Evolutionary conservation across 495 filamentous ascomycete genomes (phyloP).

Genomic region (Hyaloscypha bicolor): DNA sequence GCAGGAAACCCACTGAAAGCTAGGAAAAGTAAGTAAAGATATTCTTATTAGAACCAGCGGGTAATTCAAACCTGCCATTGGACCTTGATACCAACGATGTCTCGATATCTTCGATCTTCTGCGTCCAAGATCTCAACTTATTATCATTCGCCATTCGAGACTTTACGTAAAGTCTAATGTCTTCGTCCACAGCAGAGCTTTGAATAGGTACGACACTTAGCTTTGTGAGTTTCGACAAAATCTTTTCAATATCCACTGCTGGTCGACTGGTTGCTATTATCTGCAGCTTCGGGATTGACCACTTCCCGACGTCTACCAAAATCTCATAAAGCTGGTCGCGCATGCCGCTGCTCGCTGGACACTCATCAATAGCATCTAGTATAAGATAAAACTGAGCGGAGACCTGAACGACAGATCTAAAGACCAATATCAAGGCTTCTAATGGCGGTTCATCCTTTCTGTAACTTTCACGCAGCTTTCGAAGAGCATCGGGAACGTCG

Average conservation of each 20-base stretch:
- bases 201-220: not conserved
- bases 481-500: not conserved
- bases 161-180: constrained; percentile 1
- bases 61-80: constrained; percentile 20
- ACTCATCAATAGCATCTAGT: constrained; percentile 24
- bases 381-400: constrained; percentile 18
- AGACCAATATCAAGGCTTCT: not conserved
- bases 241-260: constrained; percentile 26
- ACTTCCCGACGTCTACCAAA: not conserved
- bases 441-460: not conserved
- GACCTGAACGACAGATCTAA: constrained; percentile 8
- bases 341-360: not conserved
- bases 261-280: constrained; percentile 30
- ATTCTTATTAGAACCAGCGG: not conserved
- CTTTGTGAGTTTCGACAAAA: constrained; percentile 4
- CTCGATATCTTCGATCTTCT: constrained; percentile 12
- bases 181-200: not conserved
- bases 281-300: constrained; percentile 18
- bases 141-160: not conserved
- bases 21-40: not conserved
- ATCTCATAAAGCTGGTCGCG: not conserved
- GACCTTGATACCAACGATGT: constrained; percentile 7
- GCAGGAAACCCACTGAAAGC: constrained; percentile 42
- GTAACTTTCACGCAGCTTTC: not conserved
- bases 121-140: not conserved